Percentiles rank a stretch among this genome's conserved stretches.
These are phyloP conservation scores for Leccinellum luteum DNA, from an alignment of 768 basidiomycete genomes.

Conservation along the genomic window DNA sequence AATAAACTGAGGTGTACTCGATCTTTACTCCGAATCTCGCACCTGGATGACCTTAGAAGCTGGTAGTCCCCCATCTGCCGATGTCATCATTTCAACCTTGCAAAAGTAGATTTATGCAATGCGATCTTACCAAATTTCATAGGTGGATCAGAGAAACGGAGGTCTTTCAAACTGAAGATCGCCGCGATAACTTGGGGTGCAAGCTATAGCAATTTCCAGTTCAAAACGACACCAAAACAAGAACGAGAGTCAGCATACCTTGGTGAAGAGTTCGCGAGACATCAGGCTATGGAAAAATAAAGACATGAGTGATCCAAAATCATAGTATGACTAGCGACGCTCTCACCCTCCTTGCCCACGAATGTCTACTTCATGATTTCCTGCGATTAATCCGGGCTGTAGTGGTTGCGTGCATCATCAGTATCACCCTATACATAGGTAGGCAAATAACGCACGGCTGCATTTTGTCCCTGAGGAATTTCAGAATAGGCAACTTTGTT, in stretches of 20 bases:
- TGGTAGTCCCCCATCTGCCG: constrained; percentile 13
- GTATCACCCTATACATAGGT: not conserved
- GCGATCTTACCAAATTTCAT: constrained; percentile 13
- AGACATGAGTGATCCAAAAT: not conserved
- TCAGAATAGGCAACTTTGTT: no score
- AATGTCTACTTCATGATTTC: constrained; percentile 7
- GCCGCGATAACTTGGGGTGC: constrained; percentile 42
- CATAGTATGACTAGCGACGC: not conserved
- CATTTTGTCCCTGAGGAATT: no score
- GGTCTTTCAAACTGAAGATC: constrained; percentile 43
- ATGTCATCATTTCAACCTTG: not conserved
- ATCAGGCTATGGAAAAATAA: constrained; percentile 32
- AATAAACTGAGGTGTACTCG: not conserved
- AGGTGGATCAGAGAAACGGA: constrained; percentile 19
- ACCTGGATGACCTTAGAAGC: constrained; percentile 19
- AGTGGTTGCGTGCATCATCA: constrained; percentile 6
- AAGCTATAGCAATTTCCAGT: constrained; percentile 29
- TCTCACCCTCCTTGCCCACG: constrained; percentile 24
- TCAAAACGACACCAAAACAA: constrained; percentile 13
- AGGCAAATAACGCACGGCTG: no score
- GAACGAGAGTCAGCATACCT: constrained; percentile 8
- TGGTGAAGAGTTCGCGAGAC: constrained; percentile 25
- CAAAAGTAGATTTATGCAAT: not conserved
- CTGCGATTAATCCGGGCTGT: not conserved
- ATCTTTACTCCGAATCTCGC: not conserved